These are phyloP conservation scores for Trematosphaeria pertusa DNA, from an alignment of 2,329 filamentous ascomycete species.

Conservation along the genomic window DNA sequence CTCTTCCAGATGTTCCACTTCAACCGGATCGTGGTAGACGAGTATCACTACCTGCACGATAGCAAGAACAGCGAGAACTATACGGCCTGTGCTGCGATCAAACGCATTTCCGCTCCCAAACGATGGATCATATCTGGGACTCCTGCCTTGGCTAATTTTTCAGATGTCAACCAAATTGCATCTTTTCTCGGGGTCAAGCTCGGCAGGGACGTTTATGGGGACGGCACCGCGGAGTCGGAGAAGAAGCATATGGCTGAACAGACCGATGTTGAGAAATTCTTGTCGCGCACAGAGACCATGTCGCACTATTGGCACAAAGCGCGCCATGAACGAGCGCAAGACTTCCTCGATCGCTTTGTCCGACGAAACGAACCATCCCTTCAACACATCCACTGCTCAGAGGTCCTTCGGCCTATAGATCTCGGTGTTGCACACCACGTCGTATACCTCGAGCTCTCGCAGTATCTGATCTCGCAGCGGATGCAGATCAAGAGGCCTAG, in stretches of 20 bases:
- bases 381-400: slow-evolving; percentile 50
- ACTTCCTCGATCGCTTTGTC: slow-evolving; percentile 62
- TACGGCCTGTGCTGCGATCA: slow-evolving; percentile 46
- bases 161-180: slow-evolving; percentile 66
- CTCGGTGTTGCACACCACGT: slow-evolving; percentile 58
- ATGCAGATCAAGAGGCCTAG: slow-evolving; percentile 54
- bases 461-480: slow-evolving; percentile 59
- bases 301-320: slow-evolving; percentile 61
- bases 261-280: slow-evolving; percentile 62
- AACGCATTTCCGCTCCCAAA: slow-evolving; percentile 57
- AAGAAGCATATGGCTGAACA: slow-evolving; percentile 42
- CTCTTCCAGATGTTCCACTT: slow-evolving; percentile 67
- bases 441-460: slow-evolving; percentile 63
- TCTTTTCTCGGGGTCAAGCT: slow-evolving; percentile 62
- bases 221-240: slow-evolving; percentile 54
- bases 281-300: slow-evolving; percentile 57
- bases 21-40: slow-evolving; percentile 68
- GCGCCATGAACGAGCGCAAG: slow-evolving; percentile 60
- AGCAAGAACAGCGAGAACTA: slow-evolving; percentile 39
- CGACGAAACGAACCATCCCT: slow-evolving; percentile 48
- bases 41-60: slow-evolving; percentile 64
- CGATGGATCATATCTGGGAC: slow-evolving; percentile 71
- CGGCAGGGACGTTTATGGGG: slow-evolving; percentile 60
- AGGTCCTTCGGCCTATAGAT: slow-evolving; percentile 53
- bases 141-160: slow-evolving; percentile 63